Base-by-base conservation (phyloP, 306 rosid species). In the Elaeagnus macrophylla region DNA sequence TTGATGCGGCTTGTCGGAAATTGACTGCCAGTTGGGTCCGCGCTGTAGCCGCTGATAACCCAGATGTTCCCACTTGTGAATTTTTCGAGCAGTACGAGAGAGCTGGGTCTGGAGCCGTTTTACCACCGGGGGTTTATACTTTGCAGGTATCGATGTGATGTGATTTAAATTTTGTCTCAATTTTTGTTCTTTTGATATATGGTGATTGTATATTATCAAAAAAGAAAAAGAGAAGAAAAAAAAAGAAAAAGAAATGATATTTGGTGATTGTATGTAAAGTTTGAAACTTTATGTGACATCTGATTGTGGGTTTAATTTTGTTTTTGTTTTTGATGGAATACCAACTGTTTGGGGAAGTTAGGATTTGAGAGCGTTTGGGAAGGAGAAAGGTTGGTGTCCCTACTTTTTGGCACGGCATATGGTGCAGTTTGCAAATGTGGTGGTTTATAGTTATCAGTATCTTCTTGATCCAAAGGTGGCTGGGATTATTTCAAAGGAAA, bases 401-500 rank as follows among this genome's bases (percentile, higher is more conserved):
- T 86, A 86, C 77, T 90, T 65, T 70, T 66, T 90, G 83, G 97
- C 97, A 38, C 83, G 95, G 12, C 94, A 82, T 68, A 86, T 90
- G 95, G 95, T 90, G 66, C 91, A 90, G 71, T 82, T 74, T 62
- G 94, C 95, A 11, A 90, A 90, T 56, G 97, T 90, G 60, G 82
- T 90, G 50, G 97, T 90, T 14, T 86, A 86, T 69, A 90, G 97
- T 58, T 86, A 90, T 70, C 97, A 90, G 65, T 90, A 90, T 73
- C 54, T 90, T 75, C 97, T 90, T 72, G 95, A 90, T 75, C 97
- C 95, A 0, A 83, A 86, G 73, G 97, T 90, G 63, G 95, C 97
- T 41, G 72, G 88, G 51, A 81, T 83, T 64, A 86, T 86, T 66
- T 90, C 95, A 25, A 90, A 90, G 81, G 97, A 90, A 76, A 81